Evolutionary conservation across 2,329 filamentous ascomycete species (phyloP), one percentile per base, ranked within the genome.

Genomic region (Ascocoryne sarcoides): DNA sequence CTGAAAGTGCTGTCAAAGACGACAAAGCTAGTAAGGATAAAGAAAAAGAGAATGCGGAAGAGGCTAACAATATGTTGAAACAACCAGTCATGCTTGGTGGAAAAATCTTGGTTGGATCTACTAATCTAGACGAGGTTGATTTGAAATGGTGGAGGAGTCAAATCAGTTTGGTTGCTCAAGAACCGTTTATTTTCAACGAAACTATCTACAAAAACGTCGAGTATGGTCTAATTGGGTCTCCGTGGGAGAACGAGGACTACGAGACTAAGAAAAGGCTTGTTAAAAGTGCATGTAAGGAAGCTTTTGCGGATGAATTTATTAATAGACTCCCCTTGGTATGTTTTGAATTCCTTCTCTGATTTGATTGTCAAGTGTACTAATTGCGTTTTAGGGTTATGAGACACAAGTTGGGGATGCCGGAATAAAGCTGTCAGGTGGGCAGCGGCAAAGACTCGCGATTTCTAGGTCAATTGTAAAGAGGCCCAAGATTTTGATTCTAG

Each of bases 401-500:
- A 87, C 85, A 0, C 62, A 73, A 7, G 84, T 92, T 1, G 86
- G 86, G 1, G 84, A 90, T 55, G 74, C 74, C 19, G 86, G 86
- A 4, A 80, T 82, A 35, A 86, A 84, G 56, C 65, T 93, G 1
- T 87, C 82, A 9, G 83, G 85, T 12, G 86, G 86, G 0, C 85
- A 93, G 57, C 72, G 83, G 5, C 85, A 92, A 57, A 73, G 86
- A 2, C 71, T 92, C 10, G 82, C 84, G 3, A 87, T 42, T 77
- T 81, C 1, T 1, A 70, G 84, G 20, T 80, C 78, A 29, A 85
- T 90, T 45, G 71, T 89, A 34, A 76, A 81, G 43, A 69, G 80
- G 45, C 84, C 84, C 0, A 66, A 67, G 2, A 79, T 85, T 37
- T 62, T 85, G 2, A 73, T 85, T 5, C 70, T 92, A 5, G 83